Percentiles rank a stretch among this genome's conserved stretches.
phyloP scores from a whole-genome alignment of 768 basidiomycete genomes.

The Albatrellus ellisii region DNA sequence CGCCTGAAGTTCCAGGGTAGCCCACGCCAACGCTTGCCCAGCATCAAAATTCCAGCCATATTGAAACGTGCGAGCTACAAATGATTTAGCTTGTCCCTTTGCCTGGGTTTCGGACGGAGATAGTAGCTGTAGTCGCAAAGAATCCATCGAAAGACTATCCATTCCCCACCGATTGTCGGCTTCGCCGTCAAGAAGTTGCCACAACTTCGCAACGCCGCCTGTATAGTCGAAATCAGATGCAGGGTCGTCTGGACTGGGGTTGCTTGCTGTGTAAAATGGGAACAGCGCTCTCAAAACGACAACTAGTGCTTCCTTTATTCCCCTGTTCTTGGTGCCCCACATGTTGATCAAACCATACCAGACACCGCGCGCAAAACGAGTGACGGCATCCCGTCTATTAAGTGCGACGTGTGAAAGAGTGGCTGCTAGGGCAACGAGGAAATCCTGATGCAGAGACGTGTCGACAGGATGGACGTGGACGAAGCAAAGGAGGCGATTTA shows the following conservation, averaged over 20 bases:
- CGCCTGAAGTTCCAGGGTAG: conserved; percentile 65
- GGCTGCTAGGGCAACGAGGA: conserved; percentile 53
- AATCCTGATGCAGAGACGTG: conserved; percentile 68
- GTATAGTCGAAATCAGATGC: conserved; percentile 27
- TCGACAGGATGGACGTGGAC: conserved; percentile 55
- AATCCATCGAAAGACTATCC: conserved; percentile 50
- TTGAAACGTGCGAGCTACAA: conserved; percentile 52
- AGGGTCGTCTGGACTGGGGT: conserved; percentile 7
- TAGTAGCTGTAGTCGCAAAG: conserved; percentile 41
- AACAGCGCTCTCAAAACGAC: conserved; percentile 61
- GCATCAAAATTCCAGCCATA: conserved; percentile 62
- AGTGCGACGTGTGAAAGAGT: conserved; percentile 66
- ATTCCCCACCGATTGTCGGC: conserved; percentile 52
- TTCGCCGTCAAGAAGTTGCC: conserved; percentile 45
- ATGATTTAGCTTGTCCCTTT: no score
- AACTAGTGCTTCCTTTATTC: conserved; percentile 68
- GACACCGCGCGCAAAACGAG: conserved; percentile 41
- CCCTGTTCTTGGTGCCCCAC: conserved; percentile 70
- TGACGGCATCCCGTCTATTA: conserved; percentile 50
- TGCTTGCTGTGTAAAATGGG: conserved; percentile 44
- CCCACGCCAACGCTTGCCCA: conserved; percentile 67
- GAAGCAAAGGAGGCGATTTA: conserved; percentile 48
- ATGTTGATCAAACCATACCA: conserved; percentile 56
- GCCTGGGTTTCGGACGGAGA: conserved; percentile 20
- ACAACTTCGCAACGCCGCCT: conserved; percentile 38